Evolutionary conservation across 805 yeast genomes (phyloP).

Genomic region (Brettanomyces bruxellensis): DNA sequence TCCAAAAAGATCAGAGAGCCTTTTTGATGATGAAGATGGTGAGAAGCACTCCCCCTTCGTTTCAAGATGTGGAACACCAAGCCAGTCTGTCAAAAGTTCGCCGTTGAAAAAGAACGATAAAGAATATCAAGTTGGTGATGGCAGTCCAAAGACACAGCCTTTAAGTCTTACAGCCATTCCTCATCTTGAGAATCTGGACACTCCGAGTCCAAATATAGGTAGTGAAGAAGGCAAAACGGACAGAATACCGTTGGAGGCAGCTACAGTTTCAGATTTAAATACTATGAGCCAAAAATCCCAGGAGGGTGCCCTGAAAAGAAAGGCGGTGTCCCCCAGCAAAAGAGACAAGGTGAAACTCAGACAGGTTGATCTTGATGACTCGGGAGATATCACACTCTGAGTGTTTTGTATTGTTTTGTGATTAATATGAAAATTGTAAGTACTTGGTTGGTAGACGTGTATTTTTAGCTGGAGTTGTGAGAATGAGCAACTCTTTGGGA

Average conservation of each 20-base stretch:
- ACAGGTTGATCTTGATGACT: constrained; percentile 4
- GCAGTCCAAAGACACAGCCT: not conserved
- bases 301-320: constrained; percentile 6
- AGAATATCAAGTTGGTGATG: too few species aligned
- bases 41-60: not conserved
- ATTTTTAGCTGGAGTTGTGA: too few species aligned
- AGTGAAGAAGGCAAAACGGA: not conserved
- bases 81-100: not conserved
- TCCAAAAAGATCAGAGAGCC: not conserved
- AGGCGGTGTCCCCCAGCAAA: constrained; percentile 9
- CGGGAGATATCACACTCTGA: constrained; percentile 2
- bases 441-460: too few species aligned
- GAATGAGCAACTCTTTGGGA: too few species aligned
- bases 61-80: not conserved
- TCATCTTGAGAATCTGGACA: too few species aligned
- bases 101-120: not conserved
- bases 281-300: not conserved
- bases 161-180: too few species aligned
- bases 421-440: too few species aligned
- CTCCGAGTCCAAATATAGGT: too few species aligned
- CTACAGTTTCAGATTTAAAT: constrained; percentile 7
- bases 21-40: not conserved
- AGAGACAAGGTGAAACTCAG: constrained; percentile 8
- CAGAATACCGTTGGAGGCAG: constrained; percentile 3
- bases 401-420: not conserved